These are phyloP conservation scores for Magnolia changhungtana DNA, from an alignment of 164 flowering plant species.

Conservation along the genomic window DNA sequence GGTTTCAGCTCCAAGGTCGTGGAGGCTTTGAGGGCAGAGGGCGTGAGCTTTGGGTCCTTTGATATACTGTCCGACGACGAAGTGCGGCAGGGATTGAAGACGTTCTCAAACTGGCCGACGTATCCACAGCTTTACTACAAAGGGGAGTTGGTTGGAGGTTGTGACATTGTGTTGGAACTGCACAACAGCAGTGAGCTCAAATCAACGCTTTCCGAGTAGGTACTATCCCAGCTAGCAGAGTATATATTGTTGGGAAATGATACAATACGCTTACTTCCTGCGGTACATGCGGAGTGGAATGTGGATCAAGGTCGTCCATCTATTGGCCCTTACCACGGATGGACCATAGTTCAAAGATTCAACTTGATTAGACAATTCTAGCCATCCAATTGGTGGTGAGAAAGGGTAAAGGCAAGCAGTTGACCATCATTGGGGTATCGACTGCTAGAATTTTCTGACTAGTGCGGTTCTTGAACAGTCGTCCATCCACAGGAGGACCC, in stretches of 20 bases:
- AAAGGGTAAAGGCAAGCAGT: no score
- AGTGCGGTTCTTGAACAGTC: no score
- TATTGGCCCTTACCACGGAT: no score
- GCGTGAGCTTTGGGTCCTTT: conserved; percentile 69
- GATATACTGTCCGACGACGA: conserved; percentile 79
- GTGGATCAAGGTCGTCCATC: not conserved
- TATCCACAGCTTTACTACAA: conserved; percentile 87
- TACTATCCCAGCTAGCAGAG: not conserved
- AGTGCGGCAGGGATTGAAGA: conserved; percentile 81
- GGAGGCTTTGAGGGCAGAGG: conserved; percentile 64
- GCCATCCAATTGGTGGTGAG: no score
- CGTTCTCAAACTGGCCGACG: conserved; percentile 93
- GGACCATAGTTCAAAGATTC: no score
- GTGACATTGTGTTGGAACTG: conserved; percentile 84
- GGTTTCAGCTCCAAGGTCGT: conserved; percentile 96
- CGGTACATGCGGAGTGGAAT: not conserved
- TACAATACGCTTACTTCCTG: not conserved
- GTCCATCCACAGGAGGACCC: no score
- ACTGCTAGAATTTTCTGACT: no score
- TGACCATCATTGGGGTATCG: no score
- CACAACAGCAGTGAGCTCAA: conserved; percentile 65
- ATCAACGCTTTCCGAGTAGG: conserved; percentile 68
- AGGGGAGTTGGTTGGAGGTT: conserved; percentile 91
- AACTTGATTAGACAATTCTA: no score
- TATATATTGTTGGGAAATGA: not conserved